Base-by-base conservation (phyloP, 164 flowering plant genomes). In the Santalum album region DNA sequence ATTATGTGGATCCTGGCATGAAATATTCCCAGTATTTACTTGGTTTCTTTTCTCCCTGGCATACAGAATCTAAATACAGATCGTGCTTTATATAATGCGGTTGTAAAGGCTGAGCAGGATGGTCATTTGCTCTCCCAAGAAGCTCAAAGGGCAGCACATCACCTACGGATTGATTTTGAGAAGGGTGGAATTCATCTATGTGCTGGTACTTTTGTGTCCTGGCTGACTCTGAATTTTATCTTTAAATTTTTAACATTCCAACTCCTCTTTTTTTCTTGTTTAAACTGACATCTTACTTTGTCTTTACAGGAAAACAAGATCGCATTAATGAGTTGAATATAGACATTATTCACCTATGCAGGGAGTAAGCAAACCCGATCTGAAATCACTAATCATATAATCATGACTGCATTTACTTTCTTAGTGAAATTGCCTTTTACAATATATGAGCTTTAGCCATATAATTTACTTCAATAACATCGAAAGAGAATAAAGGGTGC, bases 121-220 rank as follows among this genome's bases (percentile, higher is more conserved):
- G 67, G 68, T 27, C 50, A 62, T 61, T 50, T 76, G 65, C 75
- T 73, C 51, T 51, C 79, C 23, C 55, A 70, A 43, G 96, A 94
- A 78, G 95, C 87, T 69, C 71, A 61, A 57, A 85, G 87, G 68
- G 88, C 87, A 5, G 99, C 95, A 25, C 78, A 63, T 65, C 65
- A 73, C 63, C 69, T 90, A 12, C 84, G 97, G n/a, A 53, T 69
- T 57, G 99, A 94, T 68, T 87, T 94, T 70, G 99, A 94, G 74
- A 90, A 82, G 74, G 96, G 96, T 64, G 99, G 99, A 70, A 86
- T 94, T 52, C 97, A 94, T 74, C 90, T 94, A 20, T 55, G 56
- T 56, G 51, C 77, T 38, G 95, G 99, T 87, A 66, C 18, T n/a
- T 34, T n/a, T 3, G 25, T 39, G 48, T 29, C 34, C 4, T 29